Percentiles rank a stretch among this genome's conserved stretches.
Evolutionary conservation across 768 basidiomycete species (phyloP).

Genomic region (Tylopilus felleus): DNA sequence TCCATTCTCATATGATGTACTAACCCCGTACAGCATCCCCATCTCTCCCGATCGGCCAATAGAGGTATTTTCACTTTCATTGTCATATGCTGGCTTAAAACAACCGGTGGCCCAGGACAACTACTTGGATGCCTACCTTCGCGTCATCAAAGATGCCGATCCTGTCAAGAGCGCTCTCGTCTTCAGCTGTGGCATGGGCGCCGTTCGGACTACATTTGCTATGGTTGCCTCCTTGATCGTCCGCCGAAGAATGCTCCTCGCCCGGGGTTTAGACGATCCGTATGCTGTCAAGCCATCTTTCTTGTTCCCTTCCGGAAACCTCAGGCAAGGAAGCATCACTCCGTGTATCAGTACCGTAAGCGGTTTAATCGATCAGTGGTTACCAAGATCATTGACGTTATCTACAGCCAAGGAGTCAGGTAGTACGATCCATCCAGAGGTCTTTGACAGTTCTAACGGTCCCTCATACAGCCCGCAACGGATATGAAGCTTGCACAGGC

Average conservation of each 20-base stretch:
- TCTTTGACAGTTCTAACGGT: slow-evolving; percentile 5
- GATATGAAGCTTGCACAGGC: slow-evolving; percentile 60
- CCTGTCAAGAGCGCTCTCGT: slow-evolving; percentile 80
- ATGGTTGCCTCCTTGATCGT: slow-evolving; percentile 94
- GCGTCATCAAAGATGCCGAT: slow-evolving; percentile 74
- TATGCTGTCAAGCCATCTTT: slow-evolving; percentile 48
- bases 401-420: slow-evolving; percentile 29
- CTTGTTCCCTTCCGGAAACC: slow-evolving; percentile 4
- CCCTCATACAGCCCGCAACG: slow-evolving; percentile 35
- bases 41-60: slow-evolving; percentile 91
- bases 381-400: slow-evolving; percentile 1
- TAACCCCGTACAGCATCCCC: slow-evolving; percentile 63
- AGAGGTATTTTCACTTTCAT: slow-evolving; percentile 50
- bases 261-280: slow-evolving; percentile 71
- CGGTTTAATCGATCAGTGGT: neutral
- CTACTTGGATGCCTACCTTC: slow-evolving; percentile 91
- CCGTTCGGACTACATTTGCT: slow-evolving; percentile 92
- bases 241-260: slow-evolving; percentile 67
- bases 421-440: slow-evolving; percentile 7
- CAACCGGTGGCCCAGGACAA: slow-evolving; percentile 60
- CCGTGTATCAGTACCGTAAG: slow-evolving; percentile 52
- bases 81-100: neutral
- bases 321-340: slow-evolving; percentile 19
- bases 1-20: neutral
- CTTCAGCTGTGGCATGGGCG: slow-evolving; percentile 97